phyloP scores from a whole-genome alignment of 2,329 filamentous ascomycete genomes.

The Immersiporthe knoxdaviesiana region DNA sequence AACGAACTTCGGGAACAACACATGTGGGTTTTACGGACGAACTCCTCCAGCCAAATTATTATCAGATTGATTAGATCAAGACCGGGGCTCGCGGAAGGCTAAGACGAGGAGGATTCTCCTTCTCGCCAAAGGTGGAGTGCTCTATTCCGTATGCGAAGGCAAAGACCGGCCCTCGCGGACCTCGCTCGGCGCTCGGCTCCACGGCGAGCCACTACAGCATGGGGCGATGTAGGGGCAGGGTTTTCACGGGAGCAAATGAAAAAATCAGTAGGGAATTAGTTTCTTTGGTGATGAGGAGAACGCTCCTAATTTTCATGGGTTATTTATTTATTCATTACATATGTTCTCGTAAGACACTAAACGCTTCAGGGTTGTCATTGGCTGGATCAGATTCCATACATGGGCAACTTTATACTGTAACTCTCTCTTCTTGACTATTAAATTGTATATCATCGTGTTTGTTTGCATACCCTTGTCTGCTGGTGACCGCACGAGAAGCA shows the following conservation, averaged over 20 bases:
- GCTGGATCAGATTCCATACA: too few relatives aligned
- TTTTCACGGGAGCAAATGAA: background rate
- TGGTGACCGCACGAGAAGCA: too few relatives aligned
- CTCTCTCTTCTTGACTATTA: too few relatives aligned
- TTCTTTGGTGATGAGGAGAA: background rate
- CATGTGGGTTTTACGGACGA: background rate
- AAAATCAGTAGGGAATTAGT: background rate
- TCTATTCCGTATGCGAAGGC: background rate
- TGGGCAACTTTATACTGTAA: too few relatives aligned
- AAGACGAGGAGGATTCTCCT: background rate
- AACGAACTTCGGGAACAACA: background rate
- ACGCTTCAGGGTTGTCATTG: too few relatives aligned
- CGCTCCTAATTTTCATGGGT: background rate
- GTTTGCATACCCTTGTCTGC: too few relatives aligned
- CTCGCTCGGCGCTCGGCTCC: background rate
- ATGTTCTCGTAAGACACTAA: too few relatives aligned
- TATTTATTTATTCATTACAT: too few relatives aligned
- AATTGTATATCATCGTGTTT: too few relatives aligned
- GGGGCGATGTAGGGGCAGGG: background rate
- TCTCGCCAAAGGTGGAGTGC: background rate
- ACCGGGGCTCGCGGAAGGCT: background rate
- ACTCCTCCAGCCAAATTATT: background rate
- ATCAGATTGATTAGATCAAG: conserved; percentile 18
- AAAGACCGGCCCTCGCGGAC: background rate
- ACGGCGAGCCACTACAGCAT: background rate